Conservation (phyloP, 441 rosid species). For the Metrosideros polymorpha region DNA sequence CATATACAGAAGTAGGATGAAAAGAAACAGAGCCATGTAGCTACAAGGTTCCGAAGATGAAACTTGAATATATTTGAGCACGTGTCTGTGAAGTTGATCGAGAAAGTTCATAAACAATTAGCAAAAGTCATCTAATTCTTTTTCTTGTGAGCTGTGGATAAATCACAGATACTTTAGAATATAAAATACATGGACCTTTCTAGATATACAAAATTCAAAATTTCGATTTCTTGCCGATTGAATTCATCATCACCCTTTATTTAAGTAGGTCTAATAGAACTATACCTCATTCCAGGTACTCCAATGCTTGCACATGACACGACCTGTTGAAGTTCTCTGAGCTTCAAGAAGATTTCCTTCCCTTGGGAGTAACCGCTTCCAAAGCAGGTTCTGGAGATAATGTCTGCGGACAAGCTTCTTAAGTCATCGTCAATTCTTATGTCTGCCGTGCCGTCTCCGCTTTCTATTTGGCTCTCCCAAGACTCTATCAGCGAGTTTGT, state of each 20-base stretch:
- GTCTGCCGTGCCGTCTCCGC: conserved; percentile 18
- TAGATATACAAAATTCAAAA: background rate
- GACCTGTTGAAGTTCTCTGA: conserved; percentile 18
- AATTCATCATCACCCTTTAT: background rate
- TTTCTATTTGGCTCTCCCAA: conserved; percentile 32
- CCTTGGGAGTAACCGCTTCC: conserved; percentile 48
- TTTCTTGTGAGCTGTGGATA: no score
- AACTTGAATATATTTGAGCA: no score
- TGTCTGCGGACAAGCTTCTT: conserved; percentile 41
- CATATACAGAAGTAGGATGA: no score
- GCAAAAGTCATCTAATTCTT: no score
- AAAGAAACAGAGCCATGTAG: no score
- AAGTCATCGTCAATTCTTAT: conserved; percentile 34
- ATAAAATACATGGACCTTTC: no score
- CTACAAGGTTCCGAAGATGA: no score
- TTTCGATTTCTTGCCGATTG: background rate
- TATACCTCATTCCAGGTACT: conserved; percentile 29
- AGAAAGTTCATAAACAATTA: no score
- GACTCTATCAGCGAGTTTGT: conserved; percentile 19
- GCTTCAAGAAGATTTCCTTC: conserved; percentile 32
- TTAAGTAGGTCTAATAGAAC: background rate
- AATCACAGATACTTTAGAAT: no score
- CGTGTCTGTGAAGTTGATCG: no score
- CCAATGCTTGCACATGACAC: conserved; percentile 24
- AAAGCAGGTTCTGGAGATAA: conserved; percentile 52